Evolutionary conservation across 768 basidiomycete species (phyloP).

Genomic region (Clavaria fumosa): DNA sequence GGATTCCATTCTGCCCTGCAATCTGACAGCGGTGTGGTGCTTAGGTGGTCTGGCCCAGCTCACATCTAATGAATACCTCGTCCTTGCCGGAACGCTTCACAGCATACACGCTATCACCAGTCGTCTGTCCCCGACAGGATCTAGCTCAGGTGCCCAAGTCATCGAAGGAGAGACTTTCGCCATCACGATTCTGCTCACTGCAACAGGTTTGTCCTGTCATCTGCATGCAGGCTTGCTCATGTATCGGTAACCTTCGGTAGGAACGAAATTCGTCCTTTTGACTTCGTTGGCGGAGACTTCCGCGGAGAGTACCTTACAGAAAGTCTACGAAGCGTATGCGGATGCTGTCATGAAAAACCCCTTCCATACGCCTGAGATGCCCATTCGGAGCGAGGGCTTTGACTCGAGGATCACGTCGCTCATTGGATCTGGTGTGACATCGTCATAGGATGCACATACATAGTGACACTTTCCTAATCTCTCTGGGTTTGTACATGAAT

Average conservation of each 20-base stretch:
- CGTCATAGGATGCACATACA: too few relatives aligned
- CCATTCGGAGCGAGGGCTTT: slow-evolving; percentile 83
- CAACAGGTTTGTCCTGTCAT: slow-evolving; percentile 48
- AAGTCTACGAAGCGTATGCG: slow-evolving; percentile 85
- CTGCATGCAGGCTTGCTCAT: not conserved
- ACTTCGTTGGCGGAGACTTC: slow-evolving; percentile 65
- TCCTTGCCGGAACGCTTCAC: slow-evolving; percentile 91
- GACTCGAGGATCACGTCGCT: slow-evolving; percentile 54
- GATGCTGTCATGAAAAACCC: slow-evolving; percentile 99
- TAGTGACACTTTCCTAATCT: too few relatives aligned
- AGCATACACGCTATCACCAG: slow-evolving; percentile 98
- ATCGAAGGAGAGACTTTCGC: slow-evolving; percentile 95
- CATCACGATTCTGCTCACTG: slow-evolving; percentile 78
- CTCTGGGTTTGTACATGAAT: too few relatives aligned
- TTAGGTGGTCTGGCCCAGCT: slow-evolving; percentile 87
- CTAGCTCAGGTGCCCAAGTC: slow-evolving; percentile 81
- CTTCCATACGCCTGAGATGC: slow-evolving; percentile 99
- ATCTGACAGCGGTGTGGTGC: slow-evolving; percentile 4
- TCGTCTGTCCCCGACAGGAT: slow-evolving; percentile 67
- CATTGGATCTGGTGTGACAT: slow-evolving; percentile 37
- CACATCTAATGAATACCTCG: slow-evolving; percentile 88
- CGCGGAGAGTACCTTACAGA: slow-evolving; percentile 57
- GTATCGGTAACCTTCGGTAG: slow-evolving; percentile 25
- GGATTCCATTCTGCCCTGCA: not conserved
- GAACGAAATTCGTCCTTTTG: slow-evolving; percentile 89